These are phyloP conservation scores for Cytospora paraplurivora DNA, from an alignment of 2,329 filamentous ascomycete species.

Conservation along the genomic window DNA sequence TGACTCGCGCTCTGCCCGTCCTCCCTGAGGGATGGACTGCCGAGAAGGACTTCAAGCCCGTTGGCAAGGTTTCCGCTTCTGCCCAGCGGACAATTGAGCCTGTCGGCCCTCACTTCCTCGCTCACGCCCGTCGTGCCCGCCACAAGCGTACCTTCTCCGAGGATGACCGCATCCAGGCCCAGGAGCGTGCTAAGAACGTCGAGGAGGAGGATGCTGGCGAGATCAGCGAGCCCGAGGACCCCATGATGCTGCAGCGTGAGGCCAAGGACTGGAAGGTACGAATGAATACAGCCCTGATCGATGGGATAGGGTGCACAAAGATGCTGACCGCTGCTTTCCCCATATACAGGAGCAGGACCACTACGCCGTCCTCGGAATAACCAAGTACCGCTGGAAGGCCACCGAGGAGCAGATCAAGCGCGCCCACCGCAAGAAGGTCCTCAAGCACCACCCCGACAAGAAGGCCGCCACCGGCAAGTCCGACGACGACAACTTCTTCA, in stretches of 20 bases:
- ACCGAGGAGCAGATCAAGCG: conserved; percentile 99
- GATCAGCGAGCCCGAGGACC: conserved; percentile 91
- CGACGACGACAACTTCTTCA: conserved; percentile 99
- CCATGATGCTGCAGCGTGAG: conserved; percentile 86
- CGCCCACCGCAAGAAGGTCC: conserved; percentile 98
- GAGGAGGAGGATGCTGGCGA: conserved; percentile 89
- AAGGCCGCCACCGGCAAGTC: conserved; percentile 85
- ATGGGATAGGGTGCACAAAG: background rate
- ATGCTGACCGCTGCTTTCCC: background rate
- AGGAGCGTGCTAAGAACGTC: conserved; percentile 92
- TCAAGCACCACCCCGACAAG: conserved; percentile 98
- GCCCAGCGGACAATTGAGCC: conserved; percentile 90
- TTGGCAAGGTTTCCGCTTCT: conserved; percentile 74
- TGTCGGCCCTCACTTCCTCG: conserved; percentile 95
- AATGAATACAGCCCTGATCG: conserved; percentile 32
- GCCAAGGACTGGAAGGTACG: conserved; percentile 99
- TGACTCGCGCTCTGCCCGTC: conserved; percentile 69
- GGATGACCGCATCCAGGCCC: conserved; percentile 95
- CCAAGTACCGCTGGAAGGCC: conserved; percentile 88
- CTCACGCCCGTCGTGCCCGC: conserved; percentile 90
- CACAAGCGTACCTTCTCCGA: conserved; percentile 98
- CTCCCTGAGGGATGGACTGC: conserved; percentile 80
- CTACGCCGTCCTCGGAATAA: conserved; percentile 92
- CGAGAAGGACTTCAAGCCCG: conserved; percentile 88
- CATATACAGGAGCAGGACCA: conserved; percentile 82